Evolutionary conservation across 768 basidiomycete genomes (phyloP).

Genomic region (Kockovaella imperatae): DNA sequence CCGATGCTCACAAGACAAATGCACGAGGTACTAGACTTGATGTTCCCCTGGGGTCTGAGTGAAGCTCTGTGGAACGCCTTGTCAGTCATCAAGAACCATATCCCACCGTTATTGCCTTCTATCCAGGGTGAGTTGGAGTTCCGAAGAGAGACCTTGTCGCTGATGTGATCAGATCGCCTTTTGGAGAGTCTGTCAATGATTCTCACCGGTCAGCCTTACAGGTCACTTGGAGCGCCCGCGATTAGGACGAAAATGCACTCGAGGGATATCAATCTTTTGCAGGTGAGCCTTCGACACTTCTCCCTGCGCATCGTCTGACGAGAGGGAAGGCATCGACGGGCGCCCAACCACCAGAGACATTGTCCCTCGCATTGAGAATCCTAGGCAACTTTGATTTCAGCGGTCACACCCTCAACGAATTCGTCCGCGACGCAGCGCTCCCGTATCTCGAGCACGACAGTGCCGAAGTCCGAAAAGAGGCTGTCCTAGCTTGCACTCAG

Average conservation of each 20-base stretch:
- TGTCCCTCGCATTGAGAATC: constrained; percentile 76
- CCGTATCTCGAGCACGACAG: constrained; percentile 92
- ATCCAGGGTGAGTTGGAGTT: constrained; percentile 63
- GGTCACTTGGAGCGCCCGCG: constrained; percentile 75
- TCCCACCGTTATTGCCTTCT: constrained; percentile 79
- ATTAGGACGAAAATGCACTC: constrained; percentile 44
- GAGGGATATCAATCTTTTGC: constrained; percentile 23
- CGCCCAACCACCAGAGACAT: constrained; percentile 39
- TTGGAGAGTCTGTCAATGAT: constrained; percentile 74
- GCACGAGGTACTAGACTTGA: constrained; percentile 92
- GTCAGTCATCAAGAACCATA: constrained; percentile 71
- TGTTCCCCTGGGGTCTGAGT: constrained; percentile 89
- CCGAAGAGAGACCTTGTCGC: neutral
- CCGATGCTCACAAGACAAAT: constrained; percentile 90
- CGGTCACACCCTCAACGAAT: constrained; percentile 90
- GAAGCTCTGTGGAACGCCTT: constrained; percentile 80
- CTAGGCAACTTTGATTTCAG: constrained; percentile 91
- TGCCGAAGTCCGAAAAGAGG: constrained; percentile 75
- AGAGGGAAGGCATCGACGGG: constrained; percentile 13
- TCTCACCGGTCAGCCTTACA: constrained; percentile 75
- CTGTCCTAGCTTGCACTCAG: constrained; percentile 83
- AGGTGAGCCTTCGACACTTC: constrained; percentile 14
- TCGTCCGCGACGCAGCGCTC: constrained; percentile 80
- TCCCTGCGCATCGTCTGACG: too few species aligned
- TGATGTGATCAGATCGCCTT: constrained; percentile 60